These are phyloP conservation scores for Sicyos baderoa DNA, from an alignment of 306 rosid species.

Conservation along the genomic window DNA sequence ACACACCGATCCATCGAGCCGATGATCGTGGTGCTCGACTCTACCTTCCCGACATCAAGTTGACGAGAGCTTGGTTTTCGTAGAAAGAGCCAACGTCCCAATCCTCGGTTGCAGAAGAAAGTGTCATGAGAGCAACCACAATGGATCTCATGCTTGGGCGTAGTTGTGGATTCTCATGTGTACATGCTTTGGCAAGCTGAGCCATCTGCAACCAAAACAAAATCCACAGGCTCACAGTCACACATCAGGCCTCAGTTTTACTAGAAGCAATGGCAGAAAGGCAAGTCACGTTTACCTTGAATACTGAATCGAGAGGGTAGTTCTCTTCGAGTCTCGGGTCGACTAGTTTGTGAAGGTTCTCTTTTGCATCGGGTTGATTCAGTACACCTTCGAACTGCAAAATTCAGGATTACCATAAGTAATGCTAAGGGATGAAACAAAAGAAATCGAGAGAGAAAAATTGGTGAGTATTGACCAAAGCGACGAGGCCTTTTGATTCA, in stretches of 20 bases:
- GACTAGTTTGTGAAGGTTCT: conserved; percentile 48
- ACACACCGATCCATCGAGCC: not conserved
- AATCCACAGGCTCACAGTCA: conserved; percentile 1
- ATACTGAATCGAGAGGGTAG: conserved; percentile 60
- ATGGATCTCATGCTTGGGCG: conserved; percentile 88
- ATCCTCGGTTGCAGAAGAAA: conserved; percentile 57
- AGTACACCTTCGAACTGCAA: conserved; percentile 76
- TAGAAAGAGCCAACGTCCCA: conserved; percentile 73
- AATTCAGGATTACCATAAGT: conserved; percentile 5
- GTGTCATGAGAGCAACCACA: conserved; percentile 85
- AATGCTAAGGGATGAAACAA: conserved; percentile 1
- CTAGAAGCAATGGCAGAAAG: not conserved
- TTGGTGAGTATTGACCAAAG: conserved; percentile 40
- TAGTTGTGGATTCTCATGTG: conserved; percentile 61
- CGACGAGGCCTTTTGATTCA: conserved; percentile 70
- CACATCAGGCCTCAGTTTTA: conserved; percentile 12
- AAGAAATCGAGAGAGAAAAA: not conserved
- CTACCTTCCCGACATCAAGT: conserved; percentile 83
- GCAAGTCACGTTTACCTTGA: conserved; percentile 47
- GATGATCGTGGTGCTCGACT: not conserved
- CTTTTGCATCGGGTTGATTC: conserved; percentile 36
- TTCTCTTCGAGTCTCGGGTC: conserved; percentile 69
- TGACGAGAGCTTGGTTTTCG: conserved; percentile 53
- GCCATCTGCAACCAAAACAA: conserved; percentile 48
- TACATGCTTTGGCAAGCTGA: conserved; percentile 71